phyloP scores from a whole-genome alignment of 2,329 filamentous ascomycete species.

The Calonectria pseudoreteaudii region DNA sequence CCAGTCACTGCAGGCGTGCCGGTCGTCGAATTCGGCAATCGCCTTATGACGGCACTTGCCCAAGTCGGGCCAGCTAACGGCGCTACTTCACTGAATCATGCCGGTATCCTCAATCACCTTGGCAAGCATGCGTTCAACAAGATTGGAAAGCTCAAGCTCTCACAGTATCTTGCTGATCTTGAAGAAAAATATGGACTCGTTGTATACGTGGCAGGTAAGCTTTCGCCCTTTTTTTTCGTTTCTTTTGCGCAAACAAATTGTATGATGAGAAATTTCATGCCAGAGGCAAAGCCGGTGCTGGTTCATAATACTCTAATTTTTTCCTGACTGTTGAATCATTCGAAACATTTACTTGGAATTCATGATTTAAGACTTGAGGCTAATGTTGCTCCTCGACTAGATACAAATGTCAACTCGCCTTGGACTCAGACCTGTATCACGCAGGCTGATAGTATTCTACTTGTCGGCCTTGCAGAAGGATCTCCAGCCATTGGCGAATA shows the following conservation, averaged over 20 bases:
- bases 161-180: constrained; percentile 94
- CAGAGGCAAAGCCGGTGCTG: constrained; percentile 67
- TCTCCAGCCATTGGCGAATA: constrained; percentile 95
- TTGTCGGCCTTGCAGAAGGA: constrained; percentile 91
- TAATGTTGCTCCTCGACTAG: constrained; percentile 58
- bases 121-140: constrained; percentile 96
- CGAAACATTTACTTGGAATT: constrained; percentile 16
- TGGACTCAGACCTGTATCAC: constrained; percentile 99
- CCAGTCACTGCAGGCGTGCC: constrained; percentile 93
- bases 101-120: constrained; percentile 92
- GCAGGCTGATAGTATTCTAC: constrained; percentile 94
- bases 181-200: constrained; percentile 98
- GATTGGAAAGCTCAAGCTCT: constrained; percentile 96
- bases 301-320: constrained; percentile 75
- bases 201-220: constrained; percentile 86
- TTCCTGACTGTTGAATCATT: constrained; percentile 63
- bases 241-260: background rate
- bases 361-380: constrained; percentile 26
- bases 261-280: constrained; percentile 67
- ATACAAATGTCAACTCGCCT: constrained; percentile 95
- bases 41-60: constrained; percentile 85
- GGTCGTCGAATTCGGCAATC: constrained; percentile 93
- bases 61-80: constrained; percentile 93
- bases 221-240: constrained; percentile 4
- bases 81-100: constrained; percentile 91